Evolutionary conservation across 192 early-diverging fungal genomes (phyloP).

Genomic region (Coemansia sp.): DNA sequence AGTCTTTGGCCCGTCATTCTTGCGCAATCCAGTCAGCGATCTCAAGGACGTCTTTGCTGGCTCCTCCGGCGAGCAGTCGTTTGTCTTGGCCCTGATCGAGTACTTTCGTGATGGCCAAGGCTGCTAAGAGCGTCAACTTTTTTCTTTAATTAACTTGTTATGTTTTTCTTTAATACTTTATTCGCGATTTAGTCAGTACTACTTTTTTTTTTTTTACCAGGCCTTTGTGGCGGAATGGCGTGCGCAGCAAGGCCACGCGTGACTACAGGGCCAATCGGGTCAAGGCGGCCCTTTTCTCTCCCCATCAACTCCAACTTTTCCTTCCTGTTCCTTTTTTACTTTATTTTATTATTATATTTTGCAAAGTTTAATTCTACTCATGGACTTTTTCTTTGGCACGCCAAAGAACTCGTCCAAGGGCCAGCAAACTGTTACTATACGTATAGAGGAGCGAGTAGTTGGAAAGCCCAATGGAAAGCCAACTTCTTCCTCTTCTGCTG

Average conservation of each 20-base stretch:
- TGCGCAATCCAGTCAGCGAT: slow-evolving; percentile 82
- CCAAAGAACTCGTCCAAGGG: slow-evolving; percentile 12
- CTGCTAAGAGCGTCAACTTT: neutral
- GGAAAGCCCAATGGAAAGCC: neutral
- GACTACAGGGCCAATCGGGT: too few species aligned
- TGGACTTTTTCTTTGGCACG: slow-evolving; percentile 56
- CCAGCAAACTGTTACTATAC: slow-evolving; percentile 41
- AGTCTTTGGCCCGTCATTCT: slow-evolving; percentile 95
- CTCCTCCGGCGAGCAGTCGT: slow-evolving; percentile 55
- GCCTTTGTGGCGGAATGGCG: too few species aligned
- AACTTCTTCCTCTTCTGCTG: neutral
- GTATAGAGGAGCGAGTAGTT: slow-evolving; percentile 39
- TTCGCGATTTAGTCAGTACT: neutral
- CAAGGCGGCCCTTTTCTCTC: neutral
- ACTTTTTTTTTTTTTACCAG: too few species aligned
- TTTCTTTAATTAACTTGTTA: neutral
- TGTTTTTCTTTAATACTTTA: neutral
- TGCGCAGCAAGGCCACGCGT: neutral
- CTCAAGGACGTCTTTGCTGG: slow-evolving; percentile 63
- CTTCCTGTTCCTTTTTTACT: neutral
- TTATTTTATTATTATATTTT: neutral
- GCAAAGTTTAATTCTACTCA: neutral
- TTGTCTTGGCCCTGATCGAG: slow-evolving; percentile 49
- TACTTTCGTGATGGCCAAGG: neutral
- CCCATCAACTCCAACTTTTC: neutral